phyloP scores from a whole-genome alignment of 176 grass and related monocot species.

The Olyra latifolia region DNA sequence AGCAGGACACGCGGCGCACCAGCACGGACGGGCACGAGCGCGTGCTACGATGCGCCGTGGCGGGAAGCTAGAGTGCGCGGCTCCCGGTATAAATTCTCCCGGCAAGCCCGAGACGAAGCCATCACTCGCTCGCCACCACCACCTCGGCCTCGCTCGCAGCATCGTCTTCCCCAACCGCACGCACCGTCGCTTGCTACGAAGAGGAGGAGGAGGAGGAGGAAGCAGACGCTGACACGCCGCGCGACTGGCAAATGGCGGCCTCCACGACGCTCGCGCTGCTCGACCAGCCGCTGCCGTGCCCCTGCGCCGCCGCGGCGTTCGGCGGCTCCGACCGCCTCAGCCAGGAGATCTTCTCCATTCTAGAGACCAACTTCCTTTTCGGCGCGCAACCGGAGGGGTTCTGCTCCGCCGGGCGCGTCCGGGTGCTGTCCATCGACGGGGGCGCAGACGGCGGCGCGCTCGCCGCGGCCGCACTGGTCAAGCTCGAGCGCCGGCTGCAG shows the following conservation, averaged over 20 bases:
- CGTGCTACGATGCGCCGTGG: constrained; percentile 27
- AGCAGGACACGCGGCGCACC: constrained; percentile 42
- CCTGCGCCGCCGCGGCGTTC: background rate
- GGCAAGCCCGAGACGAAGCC: constrained; percentile 17
- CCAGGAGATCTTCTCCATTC: constrained; percentile 86
- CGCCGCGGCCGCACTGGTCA: constrained; percentile 50
- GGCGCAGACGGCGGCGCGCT: constrained; percentile 40
- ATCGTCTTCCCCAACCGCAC: background rate
- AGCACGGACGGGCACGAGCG: background rate
- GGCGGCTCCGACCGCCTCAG: constrained; percentile 48
- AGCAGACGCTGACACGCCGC: background rate
- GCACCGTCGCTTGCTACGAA: background rate
- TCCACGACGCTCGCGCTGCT: constrained; percentile 17
- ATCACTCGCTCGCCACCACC: background rate
- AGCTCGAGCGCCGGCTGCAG: constrained; percentile 52
- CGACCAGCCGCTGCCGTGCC: constrained; percentile 23
- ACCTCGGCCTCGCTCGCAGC: background rate
- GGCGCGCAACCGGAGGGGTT: background rate
- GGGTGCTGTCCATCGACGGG: constrained; percentile 72
- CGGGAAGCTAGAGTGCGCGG: constrained; percentile 29
- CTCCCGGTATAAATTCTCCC: constrained; percentile 51
- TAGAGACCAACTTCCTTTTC: constrained; percentile 76
- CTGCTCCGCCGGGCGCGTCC: constrained; percentile 34
- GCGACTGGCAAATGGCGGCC: constrained; percentile 12
- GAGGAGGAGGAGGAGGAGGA: background rate